A percentile compares a stretch with the other conserved stretches of the same genome.
Evolutionary conservation across 768 basidiomycete genomes (phyloP).

Genomic region (Boletellus sp.): DNA sequence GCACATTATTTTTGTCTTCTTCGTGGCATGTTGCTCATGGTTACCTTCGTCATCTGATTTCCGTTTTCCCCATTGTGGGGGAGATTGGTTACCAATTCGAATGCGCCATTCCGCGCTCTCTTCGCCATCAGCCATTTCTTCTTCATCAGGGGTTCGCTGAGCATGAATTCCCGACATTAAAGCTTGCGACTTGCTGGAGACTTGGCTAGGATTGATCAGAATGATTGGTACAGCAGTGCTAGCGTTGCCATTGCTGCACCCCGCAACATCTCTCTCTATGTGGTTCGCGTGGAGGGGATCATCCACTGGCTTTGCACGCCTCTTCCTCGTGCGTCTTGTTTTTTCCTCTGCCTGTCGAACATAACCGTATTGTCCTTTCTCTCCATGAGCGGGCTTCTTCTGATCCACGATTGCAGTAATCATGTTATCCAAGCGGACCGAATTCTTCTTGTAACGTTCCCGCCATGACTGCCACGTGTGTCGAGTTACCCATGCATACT

Average conservation of each 20-base stretch:
- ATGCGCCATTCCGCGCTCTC: constrained; percentile 66
- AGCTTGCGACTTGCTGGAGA: constrained; percentile 27
- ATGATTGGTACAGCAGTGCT: constrained; percentile 21
- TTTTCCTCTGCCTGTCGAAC: constrained; percentile 74
- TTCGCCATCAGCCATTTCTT: constrained; percentile 61
- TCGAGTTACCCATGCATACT: constrained; percentile 74
- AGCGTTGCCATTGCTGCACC: constrained; percentile 6
- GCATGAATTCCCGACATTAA: constrained; percentile 21
- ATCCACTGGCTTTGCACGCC: constrained; percentile 34
- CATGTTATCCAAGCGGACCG: constrained; percentile 57
- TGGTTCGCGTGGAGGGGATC: constrained; percentile 23
- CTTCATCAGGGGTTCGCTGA: constrained; percentile 51
- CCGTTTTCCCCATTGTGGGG: constrained; percentile 69
- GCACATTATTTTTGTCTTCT: constrained; percentile 44
- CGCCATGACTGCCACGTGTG: constrained; percentile 92
- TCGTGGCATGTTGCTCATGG: constrained; percentile 29
- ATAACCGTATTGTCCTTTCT: constrained; percentile 81
- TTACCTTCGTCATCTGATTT: constrained; percentile 41
- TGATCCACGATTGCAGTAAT: constrained; percentile 67
- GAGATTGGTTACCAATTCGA: constrained; percentile 56
- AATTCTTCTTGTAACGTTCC: constrained; percentile 84
- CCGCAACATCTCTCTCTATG: constrained; percentile 16
- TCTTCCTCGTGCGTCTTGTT: constrained; percentile 53
- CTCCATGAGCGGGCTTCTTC: constrained; percentile 64
- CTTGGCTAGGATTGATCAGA: constrained; percentile 23